phyloP scores from a whole-genome alignment of 2,329 filamentous ascomycete genomes.

The Trichoderma arundinaceum region DNA sequence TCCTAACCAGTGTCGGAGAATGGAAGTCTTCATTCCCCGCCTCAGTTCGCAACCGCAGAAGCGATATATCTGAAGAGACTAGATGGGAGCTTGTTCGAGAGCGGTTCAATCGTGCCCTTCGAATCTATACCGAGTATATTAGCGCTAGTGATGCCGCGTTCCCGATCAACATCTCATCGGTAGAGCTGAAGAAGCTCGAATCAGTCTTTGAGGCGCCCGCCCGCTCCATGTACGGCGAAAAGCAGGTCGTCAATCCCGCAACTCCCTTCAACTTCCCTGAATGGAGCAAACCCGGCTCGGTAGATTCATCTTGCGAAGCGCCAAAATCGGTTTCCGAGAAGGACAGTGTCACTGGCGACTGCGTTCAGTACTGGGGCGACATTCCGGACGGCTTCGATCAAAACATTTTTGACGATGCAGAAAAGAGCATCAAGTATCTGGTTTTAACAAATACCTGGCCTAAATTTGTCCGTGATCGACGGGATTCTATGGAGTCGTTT shows the following conservation, averaged over 20 bases:
- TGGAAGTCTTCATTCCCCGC: constrained; percentile 56
- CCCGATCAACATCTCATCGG: constrained; percentile 66
- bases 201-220: constrained; percentile 61
- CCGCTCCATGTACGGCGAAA: constrained; percentile 48
- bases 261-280: constrained; percentile 46
- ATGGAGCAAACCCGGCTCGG: background rate
- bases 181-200: constrained; percentile 58
- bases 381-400: constrained; percentile 56
- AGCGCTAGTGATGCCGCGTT: constrained; percentile 65
- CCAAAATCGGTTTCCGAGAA: background rate
- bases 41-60: constrained; percentile 34
- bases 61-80: constrained; percentile 31
- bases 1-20: constrained; percentile 62
- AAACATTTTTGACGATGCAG: constrained; percentile 63
- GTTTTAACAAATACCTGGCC: constrained; percentile 73
- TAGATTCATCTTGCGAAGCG: constrained; percentile 3
- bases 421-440: constrained; percentile 67
- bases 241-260: constrained; percentile 44
- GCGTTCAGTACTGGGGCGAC: constrained; percentile 47
- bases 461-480: constrained; percentile 55
- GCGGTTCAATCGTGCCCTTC: constrained; percentile 62
- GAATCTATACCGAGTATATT: constrained; percentile 67
- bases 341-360: constrained; percentile 8
- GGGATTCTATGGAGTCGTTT: constrained; percentile 37
- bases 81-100: constrained; percentile 47